Conservation (phyloP, 1,139 yeast genomes). For the Pneumocystis carinii region DNA sequence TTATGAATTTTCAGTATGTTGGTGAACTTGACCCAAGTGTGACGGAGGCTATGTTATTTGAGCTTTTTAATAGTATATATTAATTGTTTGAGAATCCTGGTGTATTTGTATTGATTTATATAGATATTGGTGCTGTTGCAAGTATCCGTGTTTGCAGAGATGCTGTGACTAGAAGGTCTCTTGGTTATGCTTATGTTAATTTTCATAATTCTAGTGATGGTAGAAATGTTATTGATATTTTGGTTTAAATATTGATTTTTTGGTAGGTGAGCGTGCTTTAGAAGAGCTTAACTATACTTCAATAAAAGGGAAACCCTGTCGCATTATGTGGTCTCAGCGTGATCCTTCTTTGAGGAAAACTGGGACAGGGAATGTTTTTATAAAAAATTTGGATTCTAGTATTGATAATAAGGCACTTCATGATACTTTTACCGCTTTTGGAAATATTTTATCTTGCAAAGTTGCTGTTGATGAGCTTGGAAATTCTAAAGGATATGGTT, state of each 20-base stretch:
- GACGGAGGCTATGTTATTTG: conserved; percentile 88
- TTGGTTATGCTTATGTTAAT: conserved; percentile 98
- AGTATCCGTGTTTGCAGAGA: conserved; percentile 98
- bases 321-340: conserved; percentile 99
- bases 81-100: background rate
- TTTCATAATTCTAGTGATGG: conserved; percentile 83
- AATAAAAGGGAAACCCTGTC: conserved; percentile 93
- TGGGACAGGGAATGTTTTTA: conserved; percentile 94
- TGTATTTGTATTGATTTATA: background rate
- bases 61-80: conserved; percentile 54
- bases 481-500: conserved; percentile 89
- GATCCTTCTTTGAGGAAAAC: conserved; percentile 92
- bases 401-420: conserved; percentile 98
- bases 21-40: conserved; percentile 92
- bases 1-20: conserved; percentile 47
- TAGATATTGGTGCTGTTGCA: conserved; percentile 76
- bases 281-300: conserved; percentile 89
- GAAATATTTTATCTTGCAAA: conserved; percentile 90
- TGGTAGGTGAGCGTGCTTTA: conserved; percentile 54
- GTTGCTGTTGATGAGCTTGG: conserved; percentile 93
- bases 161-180: conserved; percentile 89
- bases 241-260: background rate
- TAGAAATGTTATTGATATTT: conserved; percentile 1
- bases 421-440: conserved; percentile 95
- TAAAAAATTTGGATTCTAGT: conserved; percentile 96